phyloP scores from a whole-genome alignment of 805 yeast genomes.

The Hanseniaspora nectarophila region DNA sequence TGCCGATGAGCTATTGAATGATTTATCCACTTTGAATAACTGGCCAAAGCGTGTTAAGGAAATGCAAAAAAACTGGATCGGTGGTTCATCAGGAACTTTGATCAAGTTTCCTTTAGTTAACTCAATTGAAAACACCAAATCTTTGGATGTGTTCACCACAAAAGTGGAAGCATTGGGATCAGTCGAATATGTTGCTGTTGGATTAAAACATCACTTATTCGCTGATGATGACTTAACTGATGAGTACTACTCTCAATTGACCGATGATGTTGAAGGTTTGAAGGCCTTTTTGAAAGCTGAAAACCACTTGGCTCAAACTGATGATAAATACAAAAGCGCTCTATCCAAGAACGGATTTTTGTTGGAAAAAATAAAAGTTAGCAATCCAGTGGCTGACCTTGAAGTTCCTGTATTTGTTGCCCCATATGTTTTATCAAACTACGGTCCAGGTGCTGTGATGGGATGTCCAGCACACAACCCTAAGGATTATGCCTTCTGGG shows the following conservation, averaged over 20 bases:
- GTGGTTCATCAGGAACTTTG: slow-evolving; percentile 70
- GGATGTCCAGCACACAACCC: slow-evolving; percentile 93
- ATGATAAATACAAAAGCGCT: slow-evolving; percentile 19
- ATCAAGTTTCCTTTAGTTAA: slow-evolving; percentile 36
- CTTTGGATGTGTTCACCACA: slow-evolving; percentile 61
- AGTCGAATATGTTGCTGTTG: slow-evolving; percentile 71
- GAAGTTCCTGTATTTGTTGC: slow-evolving; percentile 71
- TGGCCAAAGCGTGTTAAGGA: slow-evolving; percentile 87
- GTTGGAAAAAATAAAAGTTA: slow-evolving; percentile 34
- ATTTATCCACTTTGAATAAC: slow-evolving; percentile 44
- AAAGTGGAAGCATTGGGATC: slow-evolving; percentile 79
- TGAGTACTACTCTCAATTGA: slow-evolving; percentile 35
- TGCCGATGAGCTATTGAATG: slow-evolving; percentile 55
- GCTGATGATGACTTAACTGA: slow-evolving; percentile 31
- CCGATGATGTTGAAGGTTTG: slow-evolving; percentile 30
- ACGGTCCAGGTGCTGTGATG: slow-evolving; percentile 94
- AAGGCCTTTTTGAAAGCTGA: background rate
- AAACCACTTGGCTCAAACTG: background rate
- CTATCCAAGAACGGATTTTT: slow-evolving; percentile 51
- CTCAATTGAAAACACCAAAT: slow-evolving; percentile 16
- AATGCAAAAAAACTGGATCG: slow-evolving; percentile 94
- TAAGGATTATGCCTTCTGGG: slow-evolving; percentile 78
- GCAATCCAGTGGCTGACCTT: slow-evolving; percentile 46
- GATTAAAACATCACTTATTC: slow-evolving; percentile 58
- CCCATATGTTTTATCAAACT: slow-evolving; percentile 72